These are phyloP conservation scores for Ogataea philodendri DNA, from an alignment of 805 yeast genomes.

Conservation along the genomic window DNA sequence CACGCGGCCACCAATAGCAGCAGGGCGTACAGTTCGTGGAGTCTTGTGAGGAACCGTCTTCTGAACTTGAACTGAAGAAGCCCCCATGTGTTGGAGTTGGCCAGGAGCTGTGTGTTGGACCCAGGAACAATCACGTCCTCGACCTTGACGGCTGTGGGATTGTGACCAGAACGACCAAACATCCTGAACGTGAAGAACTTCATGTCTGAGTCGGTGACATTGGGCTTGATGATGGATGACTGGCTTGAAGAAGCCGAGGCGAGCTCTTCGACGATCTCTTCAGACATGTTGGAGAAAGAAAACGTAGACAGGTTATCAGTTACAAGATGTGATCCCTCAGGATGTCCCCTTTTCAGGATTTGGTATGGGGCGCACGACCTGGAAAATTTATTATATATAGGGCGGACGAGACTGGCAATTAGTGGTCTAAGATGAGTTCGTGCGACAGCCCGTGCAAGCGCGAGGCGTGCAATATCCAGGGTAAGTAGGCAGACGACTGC, in stretches of 20 bases:
- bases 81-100: conserved; percentile 13
- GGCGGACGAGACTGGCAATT: not conserved
- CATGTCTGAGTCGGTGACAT: conserved; percentile 23
- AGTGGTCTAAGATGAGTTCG: conserved; percentile 3
- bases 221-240: conserved; percentile 32
- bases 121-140: conserved; percentile 20
- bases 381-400: not conserved
- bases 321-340: conserved; percentile 1
- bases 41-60: conserved; percentile 15
- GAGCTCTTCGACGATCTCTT: conserved; percentile 10
- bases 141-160: conserved; percentile 2
- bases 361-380: conserved; percentile 10
- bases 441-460: conserved; percentile 59
- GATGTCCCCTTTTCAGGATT: conserved; percentile 4
- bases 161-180: conserved; percentile 20
- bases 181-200: conserved; percentile 23
- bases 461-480: conserved; percentile 79
- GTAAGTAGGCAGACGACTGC: conserved; percentile 34
- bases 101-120: conserved; percentile 18
- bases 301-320: not conserved
- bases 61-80: conserved; percentile 16
- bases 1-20: conserved; percentile 1
- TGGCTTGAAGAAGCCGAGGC: conserved; percentile 20
- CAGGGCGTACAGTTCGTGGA: conserved; percentile 12
- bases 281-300: conserved; percentile 1